Evolutionary conservation across 148 eudicot species (phyloP), one percentile per base, ranked within the genome.

Genomic region (Rhododendron griersonianum): DNA sequence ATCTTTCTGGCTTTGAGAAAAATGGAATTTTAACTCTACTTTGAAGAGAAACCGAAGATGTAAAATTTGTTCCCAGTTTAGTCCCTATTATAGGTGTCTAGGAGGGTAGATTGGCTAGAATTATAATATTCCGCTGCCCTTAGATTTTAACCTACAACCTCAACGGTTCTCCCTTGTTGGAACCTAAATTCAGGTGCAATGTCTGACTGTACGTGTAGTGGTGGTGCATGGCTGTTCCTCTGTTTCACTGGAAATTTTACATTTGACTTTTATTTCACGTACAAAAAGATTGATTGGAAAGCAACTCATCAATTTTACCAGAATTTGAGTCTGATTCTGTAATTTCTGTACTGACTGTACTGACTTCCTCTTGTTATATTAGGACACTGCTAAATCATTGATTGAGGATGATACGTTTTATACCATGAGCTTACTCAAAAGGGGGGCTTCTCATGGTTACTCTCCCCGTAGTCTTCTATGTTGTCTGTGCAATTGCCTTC

Each of bases 361-460:
- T 79, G 51, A 79, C 59, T 85, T 88, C 78, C 23, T 41, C 51
- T 45, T 71, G 80, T 80, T 88, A 35, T 88, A 75, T 86, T 85
- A 96, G 99, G 99, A 96, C 87, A 93, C 98, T 85, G 99, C 99
- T 48, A 95, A 91, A 89, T 93, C 94, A 81, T 88, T 96, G 91
- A 95, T 96, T 81, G 98, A 96, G 89, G 96, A 95, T 87, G 99
- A 96, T 91, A 93, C 96, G 53, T 95, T 91, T 87, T 95, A 95
- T 79, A 93, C 94, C 82, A 90, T 95, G 98, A 96, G 92, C 85
- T 82, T 93, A 81, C 96, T 96, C 45, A 94, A 87, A 90, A 95
- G 91, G 88, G 98, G 96, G 35, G 99, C 98, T 71, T 93, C 98
- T 86, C 98, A 92, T 88, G 99, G 96, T 3, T 94, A 92, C 89